Evolutionary conservation across 108 stramenopile genomes (phyloP).

Genomic region (Cyclotella cryptica): DNA sequence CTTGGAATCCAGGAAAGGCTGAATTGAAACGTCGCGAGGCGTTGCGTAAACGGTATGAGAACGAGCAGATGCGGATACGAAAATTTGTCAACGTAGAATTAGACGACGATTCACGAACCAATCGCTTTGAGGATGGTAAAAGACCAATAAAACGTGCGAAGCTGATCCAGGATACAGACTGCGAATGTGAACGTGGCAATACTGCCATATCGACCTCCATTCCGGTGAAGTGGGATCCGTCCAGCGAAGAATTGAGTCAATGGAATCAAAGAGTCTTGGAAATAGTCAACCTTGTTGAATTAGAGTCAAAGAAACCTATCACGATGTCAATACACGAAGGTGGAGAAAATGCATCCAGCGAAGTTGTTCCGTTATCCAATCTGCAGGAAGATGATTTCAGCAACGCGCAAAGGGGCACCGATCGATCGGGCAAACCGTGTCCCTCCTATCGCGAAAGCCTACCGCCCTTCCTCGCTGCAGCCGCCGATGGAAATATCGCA

Average conservation of each 20-base stretch:
- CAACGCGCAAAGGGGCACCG: too few species aligned
- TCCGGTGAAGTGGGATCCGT: slow-evolving; percentile 56
- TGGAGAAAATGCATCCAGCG: not conserved
- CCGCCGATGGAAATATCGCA: slow-evolving; percentile 67
- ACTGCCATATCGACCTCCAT: not conserved
- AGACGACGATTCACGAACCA: too few species aligned
- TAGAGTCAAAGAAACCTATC: slow-evolving; percentile 29
- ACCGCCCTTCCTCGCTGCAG: slow-evolving; percentile 73
- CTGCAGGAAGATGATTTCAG: too few species aligned
- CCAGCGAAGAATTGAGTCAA: slow-evolving; percentile 59
- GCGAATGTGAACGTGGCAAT: not conserved
- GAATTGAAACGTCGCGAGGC: slow-evolving; percentile 54
- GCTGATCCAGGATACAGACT: slow-evolving; percentile 7
- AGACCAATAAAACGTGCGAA: slow-evolving; percentile 23
- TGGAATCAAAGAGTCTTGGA: slow-evolving; percentile 73
- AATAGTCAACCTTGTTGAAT: slow-evolving; percentile 61
- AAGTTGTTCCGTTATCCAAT: too few species aligned
- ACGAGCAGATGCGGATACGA: slow-evolving; percentile 25
- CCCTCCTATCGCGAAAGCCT: slow-evolving; percentile 72
- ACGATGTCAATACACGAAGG: not conserved
- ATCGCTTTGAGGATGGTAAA: too few species aligned
- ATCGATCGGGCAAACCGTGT: slow-evolving; percentile 61
- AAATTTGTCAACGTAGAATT: too few species aligned
- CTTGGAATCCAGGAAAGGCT: slow-evolving; percentile 82
- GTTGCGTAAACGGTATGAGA: slow-evolving; percentile 34